Percentiles rank a stretch among this genome's conserved stretches.
These are phyloP conservation scores for Grosmannia penicillata DNA, from an alignment of 2,329 filamentous ascomycete species.

Conservation along the genomic window DNA sequence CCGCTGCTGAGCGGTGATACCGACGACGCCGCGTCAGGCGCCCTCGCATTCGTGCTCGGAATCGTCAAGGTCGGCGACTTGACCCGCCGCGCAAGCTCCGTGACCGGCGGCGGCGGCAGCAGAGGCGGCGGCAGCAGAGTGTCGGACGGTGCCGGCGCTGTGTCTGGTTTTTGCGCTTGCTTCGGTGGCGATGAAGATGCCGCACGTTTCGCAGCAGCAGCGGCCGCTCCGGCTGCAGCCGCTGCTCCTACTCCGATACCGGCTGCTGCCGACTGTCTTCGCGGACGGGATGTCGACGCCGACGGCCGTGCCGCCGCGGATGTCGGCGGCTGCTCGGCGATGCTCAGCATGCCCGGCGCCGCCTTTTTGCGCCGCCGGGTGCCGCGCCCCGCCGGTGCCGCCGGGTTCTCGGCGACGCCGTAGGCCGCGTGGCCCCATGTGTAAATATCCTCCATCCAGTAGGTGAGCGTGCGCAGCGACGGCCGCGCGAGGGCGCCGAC, in stretches of 20 bases:
- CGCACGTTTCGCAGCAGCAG: too few relatives aligned
- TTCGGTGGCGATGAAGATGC: too few relatives aligned
- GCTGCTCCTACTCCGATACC: too few relatives aligned
- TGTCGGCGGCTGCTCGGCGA: conserved; percentile 4
- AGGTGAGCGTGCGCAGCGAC: conserved; percentile 57
- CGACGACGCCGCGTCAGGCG: conserved; percentile 2
- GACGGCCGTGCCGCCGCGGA: not conserved
- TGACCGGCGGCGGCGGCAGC: conserved; percentile 12
- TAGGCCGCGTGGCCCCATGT: conserved; percentile 73
- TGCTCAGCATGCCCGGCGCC: conserved; percentile 3
- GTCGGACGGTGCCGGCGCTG: not conserved
- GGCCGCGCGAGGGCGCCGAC: conserved; percentile 55
- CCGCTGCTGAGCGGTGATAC: conserved; percentile 17
- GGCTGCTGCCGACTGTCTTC: too few relatives aligned
- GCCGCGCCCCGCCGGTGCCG: conserved; percentile 35
- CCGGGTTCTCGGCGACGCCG: conserved; percentile 67
- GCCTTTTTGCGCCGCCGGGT: conserved; percentile 15
- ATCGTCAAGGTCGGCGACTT: not conserved
- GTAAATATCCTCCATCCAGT: conserved; percentile 84
- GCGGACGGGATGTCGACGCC: too few relatives aligned
- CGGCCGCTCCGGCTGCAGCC: not conserved
- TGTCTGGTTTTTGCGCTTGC: not conserved
- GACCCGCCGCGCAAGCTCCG: conserved; percentile 8
- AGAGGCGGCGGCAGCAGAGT: conserved; percentile 1
- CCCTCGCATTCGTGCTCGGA: conserved; percentile 1